Conservation (phyloP, 2,329 filamentous ascomycete species). For the Aureobasidium vineae region DNA sequence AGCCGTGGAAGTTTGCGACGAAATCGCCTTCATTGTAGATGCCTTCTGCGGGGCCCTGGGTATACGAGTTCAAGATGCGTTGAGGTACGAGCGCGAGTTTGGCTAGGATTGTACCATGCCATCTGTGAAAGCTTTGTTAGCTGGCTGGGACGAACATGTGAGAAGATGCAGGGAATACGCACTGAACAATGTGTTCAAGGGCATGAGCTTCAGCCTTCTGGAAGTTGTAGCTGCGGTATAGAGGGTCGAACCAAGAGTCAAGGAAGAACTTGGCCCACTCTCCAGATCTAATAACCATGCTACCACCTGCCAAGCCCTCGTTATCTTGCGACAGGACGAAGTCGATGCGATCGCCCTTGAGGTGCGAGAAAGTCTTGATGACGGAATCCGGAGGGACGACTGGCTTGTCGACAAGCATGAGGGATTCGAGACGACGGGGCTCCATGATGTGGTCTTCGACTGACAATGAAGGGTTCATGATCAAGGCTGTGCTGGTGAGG, state of each 20-base stretch:
- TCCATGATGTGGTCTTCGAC: slow-evolving; percentile 71
- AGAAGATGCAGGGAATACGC: slow-evolving; percentile 31
- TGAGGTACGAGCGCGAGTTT: slow-evolving; percentile 90
- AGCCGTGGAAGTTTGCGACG: slow-evolving; percentile 73
- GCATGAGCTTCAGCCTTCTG: slow-evolving; percentile 92
- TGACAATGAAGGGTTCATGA: slow-evolving; percentile 75
- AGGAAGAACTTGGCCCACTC: slow-evolving; percentile 92
- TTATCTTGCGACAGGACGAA: slow-evolving; percentile 82
- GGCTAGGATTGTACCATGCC: slow-evolving; percentile 93
- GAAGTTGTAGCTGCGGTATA: slow-evolving; percentile 94
- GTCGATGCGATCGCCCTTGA: slow-evolving; percentile 75
- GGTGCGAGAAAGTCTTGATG: slow-evolving; percentile 85
- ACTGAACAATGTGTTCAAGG: slow-evolving; percentile 62
- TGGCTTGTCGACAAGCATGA: slow-evolving; percentile 82
- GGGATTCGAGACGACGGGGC: slow-evolving; percentile 62
- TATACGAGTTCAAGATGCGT: slow-evolving; percentile 77
- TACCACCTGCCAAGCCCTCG: slow-evolving; percentile 71
- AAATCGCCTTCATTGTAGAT: slow-evolving; percentile 81
- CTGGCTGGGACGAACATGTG: not conserved
- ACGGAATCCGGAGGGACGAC: slow-evolving; percentile 95
- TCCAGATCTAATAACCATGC: slow-evolving; percentile 76
- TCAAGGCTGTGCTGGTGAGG: slow-evolving; percentile 78
- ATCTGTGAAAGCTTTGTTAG: slow-evolving; percentile 74
- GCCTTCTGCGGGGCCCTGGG: slow-evolving; percentile 42
- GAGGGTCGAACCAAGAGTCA: slow-evolving; percentile 93